Conservation (phyloP, 768 basidiomycete species). For the Plicaturopsis crispa region DNA sequence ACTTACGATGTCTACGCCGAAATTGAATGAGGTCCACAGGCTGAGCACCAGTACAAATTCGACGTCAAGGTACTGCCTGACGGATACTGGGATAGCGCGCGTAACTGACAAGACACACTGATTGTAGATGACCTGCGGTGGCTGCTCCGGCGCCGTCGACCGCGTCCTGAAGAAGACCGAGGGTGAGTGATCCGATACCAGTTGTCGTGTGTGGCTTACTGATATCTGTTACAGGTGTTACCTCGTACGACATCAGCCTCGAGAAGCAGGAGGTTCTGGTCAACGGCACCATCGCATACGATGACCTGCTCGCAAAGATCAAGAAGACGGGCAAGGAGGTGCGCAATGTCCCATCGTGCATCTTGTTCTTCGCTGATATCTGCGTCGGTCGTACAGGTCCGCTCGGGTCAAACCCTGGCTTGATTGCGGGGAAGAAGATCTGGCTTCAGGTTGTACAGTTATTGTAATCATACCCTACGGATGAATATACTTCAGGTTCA, state of each 20-base stretch:
- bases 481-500: too few relatives aligned
- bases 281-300: constrained; percentile 50
- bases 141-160: constrained; percentile 78
- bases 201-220: too few relatives aligned
- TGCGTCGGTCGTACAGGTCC: too few relatives aligned
- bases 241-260: constrained; percentile 52
- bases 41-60: constrained; percentile 62
- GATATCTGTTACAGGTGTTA: too few relatives aligned
- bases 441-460: too few relatives aligned
- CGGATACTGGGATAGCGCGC: too few relatives aligned
- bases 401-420: too few relatives aligned
- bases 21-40: too few relatives aligned
- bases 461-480: too few relatives aligned
- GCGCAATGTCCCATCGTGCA: constrained; percentile 4
- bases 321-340: constrained; percentile 93
- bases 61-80: constrained; percentile 72
- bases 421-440: too few relatives aligned
- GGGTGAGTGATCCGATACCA: constrained; percentile 20
- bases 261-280: constrained; percentile 71
- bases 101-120: too few relatives aligned
- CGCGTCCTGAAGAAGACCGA: constrained; percentile 70
- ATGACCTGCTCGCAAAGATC: constrained; percentile 62
- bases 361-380: not conserved
- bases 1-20: too few relatives aligned
- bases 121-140: constrained; percentile 89